phyloP scores from a whole-genome alignment of 768 basidiomycete species.

The Gloeophyllum trabeum region DNA sequence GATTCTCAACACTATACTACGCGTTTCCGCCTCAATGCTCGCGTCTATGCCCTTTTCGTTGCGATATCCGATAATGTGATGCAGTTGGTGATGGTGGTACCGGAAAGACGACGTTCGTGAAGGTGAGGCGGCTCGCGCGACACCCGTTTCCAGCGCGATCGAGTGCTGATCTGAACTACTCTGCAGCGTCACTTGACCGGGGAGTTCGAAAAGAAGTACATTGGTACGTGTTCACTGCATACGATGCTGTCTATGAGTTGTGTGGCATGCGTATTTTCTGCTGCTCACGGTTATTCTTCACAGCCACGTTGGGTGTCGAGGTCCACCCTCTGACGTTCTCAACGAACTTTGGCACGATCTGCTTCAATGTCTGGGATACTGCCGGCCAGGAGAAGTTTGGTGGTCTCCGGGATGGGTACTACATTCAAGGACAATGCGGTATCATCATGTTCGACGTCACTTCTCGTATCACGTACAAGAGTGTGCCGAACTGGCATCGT shows the following conservation, averaged over 20 bases:
- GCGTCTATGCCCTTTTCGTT: slow-evolving; percentile 12
- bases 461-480: slow-evolving; percentile 99
- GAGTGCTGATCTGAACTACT: slow-evolving; percentile 38
- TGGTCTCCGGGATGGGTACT: slow-evolving; percentile 94
- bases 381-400: slow-evolving; percentile 99
- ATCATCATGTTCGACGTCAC: slow-evolving; percentile 99
- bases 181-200: slow-evolving; percentile 91
- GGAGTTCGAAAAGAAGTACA: slow-evolving; percentile 99
- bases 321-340: slow-evolving; percentile 93
- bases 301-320: slow-evolving; percentile 99
- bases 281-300: no score
- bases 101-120: slow-evolving; percentile 97
- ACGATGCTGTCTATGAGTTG: neutral
- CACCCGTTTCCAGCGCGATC: slow-evolving; percentile 28
- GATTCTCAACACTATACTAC: slow-evolving; percentile 1
- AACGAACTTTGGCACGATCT: slow-evolving; percentile 98
- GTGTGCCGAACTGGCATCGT: slow-evolving; percentile 99
- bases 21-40: no score
- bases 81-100: slow-evolving; percentile 94
- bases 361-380: slow-evolving; percentile 99
- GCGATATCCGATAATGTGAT: slow-evolving; percentile 9
- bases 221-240: slow-evolving; percentile 47
- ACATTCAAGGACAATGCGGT: slow-evolving; percentile 96
- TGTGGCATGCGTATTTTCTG: neutral
- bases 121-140: slow-evolving; percentile 38